A percentile compares a stretch with the other conserved stretches of the same genome.
These are phyloP conservation scores for Pisolithus thermaeus DNA, from an alignment of 1,284 basidiomycete species.

Conservation along the genomic window DNA sequence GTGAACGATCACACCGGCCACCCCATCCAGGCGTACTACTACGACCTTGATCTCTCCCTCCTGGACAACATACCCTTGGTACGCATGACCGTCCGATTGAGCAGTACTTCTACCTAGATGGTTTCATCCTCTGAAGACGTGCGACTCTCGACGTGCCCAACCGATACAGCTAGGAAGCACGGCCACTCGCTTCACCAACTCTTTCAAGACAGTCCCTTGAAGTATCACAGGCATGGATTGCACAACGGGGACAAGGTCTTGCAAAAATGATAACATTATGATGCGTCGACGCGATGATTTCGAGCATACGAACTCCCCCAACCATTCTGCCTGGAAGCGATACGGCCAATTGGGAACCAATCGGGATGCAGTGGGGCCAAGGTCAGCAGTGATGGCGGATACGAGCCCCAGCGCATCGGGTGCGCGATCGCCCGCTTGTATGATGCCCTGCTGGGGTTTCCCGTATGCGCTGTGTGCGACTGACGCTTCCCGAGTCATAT, in stretches of 20 bases:
- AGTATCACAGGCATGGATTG: not conserved
- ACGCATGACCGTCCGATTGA: too few relatives aligned
- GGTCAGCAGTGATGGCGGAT: too few relatives aligned
- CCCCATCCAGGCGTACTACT: conserved; percentile 18
- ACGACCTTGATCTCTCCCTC: conserved; percentile 9
- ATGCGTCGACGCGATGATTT: conserved; percentile 15
- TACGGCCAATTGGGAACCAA: not conserved
- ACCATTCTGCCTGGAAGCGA: not conserved
- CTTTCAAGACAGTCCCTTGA: not conserved
- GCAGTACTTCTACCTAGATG: too few relatives aligned
- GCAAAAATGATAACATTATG: conserved; percentile 25
- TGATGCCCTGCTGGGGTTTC: too few relatives aligned
- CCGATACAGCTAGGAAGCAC: too few relatives aligned
- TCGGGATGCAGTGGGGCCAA: conserved; percentile 12
- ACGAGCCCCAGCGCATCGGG: conserved; percentile 4
- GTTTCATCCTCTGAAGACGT: too few relatives aligned
- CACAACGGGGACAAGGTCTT: conserved; percentile 18
- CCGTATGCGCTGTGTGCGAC: too few relatives aligned
- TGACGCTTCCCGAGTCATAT: conserved; percentile 10
- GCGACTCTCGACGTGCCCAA: too few relatives aligned
- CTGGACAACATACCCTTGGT: not conserved
- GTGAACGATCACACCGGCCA: not conserved
- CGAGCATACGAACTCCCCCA: conserved; percentile 15
- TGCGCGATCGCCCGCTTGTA: conserved; percentile 8
- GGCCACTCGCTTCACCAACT: not conserved